Evolutionary conservation across 176 grass and related monocot species (phyloP).

Genomic region (Tillandsia fasciculata): DNA sequence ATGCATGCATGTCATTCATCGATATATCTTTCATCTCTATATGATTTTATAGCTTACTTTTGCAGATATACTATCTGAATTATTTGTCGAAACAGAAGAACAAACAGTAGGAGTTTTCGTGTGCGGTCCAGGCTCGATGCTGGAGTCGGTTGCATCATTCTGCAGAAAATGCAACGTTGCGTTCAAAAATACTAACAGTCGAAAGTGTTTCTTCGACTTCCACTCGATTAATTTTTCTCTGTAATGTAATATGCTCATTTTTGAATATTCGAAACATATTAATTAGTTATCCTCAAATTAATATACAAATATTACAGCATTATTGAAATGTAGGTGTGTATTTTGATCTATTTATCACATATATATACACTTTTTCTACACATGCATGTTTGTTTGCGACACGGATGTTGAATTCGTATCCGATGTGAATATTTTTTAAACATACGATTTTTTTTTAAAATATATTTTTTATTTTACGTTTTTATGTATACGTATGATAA

Average conservation of each 20-base stretch:
- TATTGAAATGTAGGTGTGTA: too few species aligned
- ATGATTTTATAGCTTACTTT: background rate
- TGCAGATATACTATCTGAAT: slow-evolving; percentile 32
- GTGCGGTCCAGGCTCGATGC: slow-evolving; percentile 37
- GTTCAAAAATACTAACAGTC: background rate
- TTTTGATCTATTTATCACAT: too few species aligned
- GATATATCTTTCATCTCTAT: background rate
- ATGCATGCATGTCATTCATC: background rate
- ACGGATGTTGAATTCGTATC: too few species aligned
- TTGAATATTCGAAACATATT: too few species aligned
- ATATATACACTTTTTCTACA: too few species aligned
- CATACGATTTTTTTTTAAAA: too few species aligned
- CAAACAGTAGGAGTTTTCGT: slow-evolving; percentile 31
- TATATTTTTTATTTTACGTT: too few species aligned
- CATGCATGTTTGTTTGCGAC: too few species aligned
- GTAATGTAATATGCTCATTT: background rate
- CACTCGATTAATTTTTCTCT: slow-evolving; percentile 33
- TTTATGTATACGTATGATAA: too few species aligned
- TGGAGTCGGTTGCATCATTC: slow-evolving; percentile 33
- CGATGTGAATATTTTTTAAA: too few species aligned
- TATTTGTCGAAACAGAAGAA: slow-evolving; percentile 11
- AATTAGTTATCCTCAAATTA: too few species aligned
- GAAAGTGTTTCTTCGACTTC: slow-evolving; percentile 9
- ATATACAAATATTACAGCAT: too few species aligned
- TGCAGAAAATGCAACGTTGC: slow-evolving; percentile 13